Evolutionary conservation across 169 alveolate species (phyloP).

Genomic region (Babesia sp.): DNA sequence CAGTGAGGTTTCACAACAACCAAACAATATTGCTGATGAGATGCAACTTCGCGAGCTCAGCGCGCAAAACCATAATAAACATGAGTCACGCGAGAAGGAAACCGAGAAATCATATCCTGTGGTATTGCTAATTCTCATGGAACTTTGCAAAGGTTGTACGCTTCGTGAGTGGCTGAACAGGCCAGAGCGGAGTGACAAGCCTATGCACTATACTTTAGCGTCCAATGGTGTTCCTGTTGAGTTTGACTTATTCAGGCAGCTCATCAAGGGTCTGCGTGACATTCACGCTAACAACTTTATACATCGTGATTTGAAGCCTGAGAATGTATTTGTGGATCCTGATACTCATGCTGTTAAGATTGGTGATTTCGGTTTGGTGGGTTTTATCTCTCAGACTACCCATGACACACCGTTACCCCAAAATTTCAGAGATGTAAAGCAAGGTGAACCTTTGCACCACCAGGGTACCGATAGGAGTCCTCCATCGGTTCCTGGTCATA

Average conservation of each 20-base stretch:
- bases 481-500: conserved; percentile 81
- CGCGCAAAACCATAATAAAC: background rate
- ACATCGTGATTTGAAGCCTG: conserved; percentile 90
- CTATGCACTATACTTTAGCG: conserved; percentile 51
- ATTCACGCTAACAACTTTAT: conserved; percentile 84
- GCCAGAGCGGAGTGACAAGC: conserved; percentile 68
- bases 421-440: conserved; percentile 31
- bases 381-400: conserved; percentile 67
- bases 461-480: conserved; percentile 38
- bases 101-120: conserved; percentile 57
- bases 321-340: conserved; percentile 85
- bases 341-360: conserved; percentile 79
- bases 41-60: background rate
- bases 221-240: conserved; percentile 73
- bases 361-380: conserved; percentile 90
- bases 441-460: background rate
- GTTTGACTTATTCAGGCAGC: conserved; percentile 81
- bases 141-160: conserved; percentile 84
- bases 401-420: conserved; percentile 72
- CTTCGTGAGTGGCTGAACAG: conserved; percentile 85
- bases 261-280: conserved; percentile 85
- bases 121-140: conserved; percentile 86
- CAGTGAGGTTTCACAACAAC: background rate
- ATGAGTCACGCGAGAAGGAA: background rate
- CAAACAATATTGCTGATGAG: background rate